Conservation (phyloP, 1,284 basidiomycete genomes). For the Phlebopus sp. region DNA sequence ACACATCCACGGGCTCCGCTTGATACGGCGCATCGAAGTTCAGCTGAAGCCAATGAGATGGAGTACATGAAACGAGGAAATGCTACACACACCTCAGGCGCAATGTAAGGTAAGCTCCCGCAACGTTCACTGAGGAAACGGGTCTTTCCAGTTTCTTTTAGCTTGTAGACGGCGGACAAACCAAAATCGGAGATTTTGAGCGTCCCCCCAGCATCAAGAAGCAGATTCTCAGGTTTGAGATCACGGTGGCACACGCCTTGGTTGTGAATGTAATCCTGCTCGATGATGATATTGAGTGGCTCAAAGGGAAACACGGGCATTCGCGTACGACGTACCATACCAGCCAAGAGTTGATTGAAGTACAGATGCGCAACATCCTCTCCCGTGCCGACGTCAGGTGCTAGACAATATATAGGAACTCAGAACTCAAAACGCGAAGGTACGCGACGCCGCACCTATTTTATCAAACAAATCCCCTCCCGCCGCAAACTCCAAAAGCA, state of each 20-base stretch:
- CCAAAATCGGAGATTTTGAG: slow-evolving; percentile 97
- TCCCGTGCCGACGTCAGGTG: slow-evolving; percentile 82
- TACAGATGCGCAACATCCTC: slow-evolving; percentile 91
- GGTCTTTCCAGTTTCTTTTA: slow-evolving; percentile 81
- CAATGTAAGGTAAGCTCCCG: slow-evolving; percentile 94
- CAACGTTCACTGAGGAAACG: slow-evolving; percentile 76
- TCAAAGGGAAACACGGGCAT: background rate
- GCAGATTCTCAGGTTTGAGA: slow-evolving; percentile 93
- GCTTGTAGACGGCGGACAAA: slow-evolving; percentile 86
- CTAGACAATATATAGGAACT: slow-evolving; percentile 9
- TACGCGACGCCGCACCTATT: slow-evolving; percentile 71
- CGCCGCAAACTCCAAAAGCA: slow-evolving; percentile 88
- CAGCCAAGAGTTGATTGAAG: slow-evolving; percentile 85
- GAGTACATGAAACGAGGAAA: background rate
- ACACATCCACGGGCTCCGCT: slow-evolving; percentile 93
- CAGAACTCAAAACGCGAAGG: background rate
- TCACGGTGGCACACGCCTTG: slow-evolving; percentile 96
- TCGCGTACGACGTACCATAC: slow-evolving; percentile 52
- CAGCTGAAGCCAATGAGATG: slow-evolving; percentile 37
- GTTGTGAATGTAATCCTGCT: slow-evolving; percentile 77
- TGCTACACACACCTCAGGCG: slow-evolving; percentile 73
- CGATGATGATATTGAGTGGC: slow-evolving; percentile 13
- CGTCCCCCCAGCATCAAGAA: slow-evolving; percentile 74
- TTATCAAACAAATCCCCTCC: slow-evolving; percentile 98
- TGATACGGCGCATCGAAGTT: slow-evolving; percentile 62